These are phyloP conservation scores for Aphanomyces euteiches DNA, from an alignment of 352 stramenopile genomes.

Conservation along the genomic window DNA sequence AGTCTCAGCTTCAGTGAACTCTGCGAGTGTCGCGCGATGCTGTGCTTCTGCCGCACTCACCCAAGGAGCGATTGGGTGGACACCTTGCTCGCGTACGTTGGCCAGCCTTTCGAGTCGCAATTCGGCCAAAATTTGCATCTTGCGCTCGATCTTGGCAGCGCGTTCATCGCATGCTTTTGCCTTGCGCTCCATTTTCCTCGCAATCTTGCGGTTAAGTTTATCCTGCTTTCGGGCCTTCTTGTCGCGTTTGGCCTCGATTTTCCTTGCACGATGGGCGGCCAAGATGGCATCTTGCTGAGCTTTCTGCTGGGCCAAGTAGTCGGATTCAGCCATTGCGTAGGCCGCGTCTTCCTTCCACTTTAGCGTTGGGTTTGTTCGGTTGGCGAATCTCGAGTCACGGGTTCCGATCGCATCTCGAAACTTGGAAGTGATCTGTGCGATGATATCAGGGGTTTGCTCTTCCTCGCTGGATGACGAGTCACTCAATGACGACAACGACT, in stretches of 20 bases:
- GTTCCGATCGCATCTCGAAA: conserved; percentile 4
- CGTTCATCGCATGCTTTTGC: background rate
- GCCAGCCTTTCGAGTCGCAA: conserved; percentile 18
- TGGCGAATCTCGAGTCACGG: conserved; percentile 17
- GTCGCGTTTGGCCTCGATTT: background rate
- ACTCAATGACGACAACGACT: background rate
- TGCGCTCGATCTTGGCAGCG: conserved; percentile 4
- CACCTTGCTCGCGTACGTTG: background rate
- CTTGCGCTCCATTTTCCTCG: conserved; percentile 4
- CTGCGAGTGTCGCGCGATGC: background rate
- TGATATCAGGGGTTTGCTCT: conserved; percentile 13
- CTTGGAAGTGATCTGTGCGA: background rate
- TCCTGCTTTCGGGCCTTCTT: conserved; percentile 6
- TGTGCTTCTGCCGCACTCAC: background rate
- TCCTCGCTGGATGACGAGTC: conserved; percentile 5
- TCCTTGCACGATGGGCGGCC: background rate
- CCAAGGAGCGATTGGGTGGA: background rate
- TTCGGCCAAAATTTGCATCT: conserved; percentile 27
- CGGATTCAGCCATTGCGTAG: conserved; percentile 18
- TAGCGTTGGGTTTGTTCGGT: conserved; percentile 20
- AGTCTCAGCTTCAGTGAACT: background rate
- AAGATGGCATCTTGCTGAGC: background rate
- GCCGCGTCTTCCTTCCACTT: conserved; percentile 28
- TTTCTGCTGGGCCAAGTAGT: conserved; percentile 14
- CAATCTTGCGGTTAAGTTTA: conserved; percentile 19